Evolutionary conservation across 129 eudicot species (phyloP).

Genomic region (Centella asiatica): DNA sequence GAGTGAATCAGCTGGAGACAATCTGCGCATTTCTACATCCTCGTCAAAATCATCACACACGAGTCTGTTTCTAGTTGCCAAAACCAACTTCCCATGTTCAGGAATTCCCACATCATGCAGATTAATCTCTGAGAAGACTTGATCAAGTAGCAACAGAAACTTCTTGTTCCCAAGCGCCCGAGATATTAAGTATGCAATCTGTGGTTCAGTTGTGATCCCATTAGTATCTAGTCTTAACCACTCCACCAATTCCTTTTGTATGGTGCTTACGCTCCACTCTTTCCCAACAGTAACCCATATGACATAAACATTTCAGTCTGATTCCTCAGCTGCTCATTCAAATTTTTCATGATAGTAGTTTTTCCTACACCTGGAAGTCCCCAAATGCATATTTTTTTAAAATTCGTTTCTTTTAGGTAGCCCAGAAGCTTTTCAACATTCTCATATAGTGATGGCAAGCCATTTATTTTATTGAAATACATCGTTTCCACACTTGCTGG

Average conservation of each 20-base stretch:
- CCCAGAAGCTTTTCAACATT: background rate
- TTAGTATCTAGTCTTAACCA: background rate
- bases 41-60: background rate
- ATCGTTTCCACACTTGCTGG: background rate
- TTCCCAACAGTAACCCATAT: background rate
- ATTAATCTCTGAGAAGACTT: background rate
- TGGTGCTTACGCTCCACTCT: background rate
- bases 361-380: constrained; percentile 20
- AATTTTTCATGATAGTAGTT: constrained; percentile 16
- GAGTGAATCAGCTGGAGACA: background rate
- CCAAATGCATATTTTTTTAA: constrained; percentile 9
- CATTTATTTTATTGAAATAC: background rate
- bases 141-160: background rate
- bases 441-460: background rate
- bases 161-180: background rate
- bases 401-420: background rate
- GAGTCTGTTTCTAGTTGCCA: background rate
- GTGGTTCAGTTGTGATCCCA: background rate
- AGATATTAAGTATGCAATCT: background rate
- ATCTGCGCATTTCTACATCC: background rate
- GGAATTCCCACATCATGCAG: background rate
- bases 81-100: background rate
- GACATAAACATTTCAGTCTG: background rate
- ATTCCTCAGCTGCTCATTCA: constrained; percentile 10
- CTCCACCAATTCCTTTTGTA: background rate